Percentiles rank a stretch among this genome's conserved stretches.
These are phyloP conservation scores for Rhizopogon vulgaris DNA, from an alignment of 768 basidiomycete species.

Conservation along the genomic window DNA sequence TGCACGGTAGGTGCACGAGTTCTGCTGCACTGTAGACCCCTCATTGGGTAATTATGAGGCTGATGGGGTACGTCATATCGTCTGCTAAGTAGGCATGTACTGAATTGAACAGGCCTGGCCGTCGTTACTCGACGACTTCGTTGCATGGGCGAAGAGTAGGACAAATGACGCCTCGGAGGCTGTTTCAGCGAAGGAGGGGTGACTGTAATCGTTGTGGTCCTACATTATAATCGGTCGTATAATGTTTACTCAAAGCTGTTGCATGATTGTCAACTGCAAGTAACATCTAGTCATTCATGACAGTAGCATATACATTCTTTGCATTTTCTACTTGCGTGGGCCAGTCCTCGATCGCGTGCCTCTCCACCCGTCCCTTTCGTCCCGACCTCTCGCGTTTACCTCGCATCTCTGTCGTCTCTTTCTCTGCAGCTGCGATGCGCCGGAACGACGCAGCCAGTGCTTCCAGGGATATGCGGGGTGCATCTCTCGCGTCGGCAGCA, in stretches of 20 bases:
- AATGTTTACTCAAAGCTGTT: neutral
- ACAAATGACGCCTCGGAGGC: neutral
- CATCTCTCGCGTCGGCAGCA: constrained; percentile 12
- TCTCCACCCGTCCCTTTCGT: neutral
- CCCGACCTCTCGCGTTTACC: constrained; percentile 1
- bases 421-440: constrained; percentile 1
- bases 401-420: constrained; percentile 1
- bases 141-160: constrained; percentile 49
- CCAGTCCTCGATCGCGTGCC: neutral
- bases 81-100: neutral
- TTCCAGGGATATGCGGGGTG: constrained; percentile 3
- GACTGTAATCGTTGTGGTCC: neutral
- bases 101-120: constrained; percentile 63
- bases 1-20: constrained; percentile 60
- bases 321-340: neutral
- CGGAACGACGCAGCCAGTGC: constrained; percentile 3
- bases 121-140: constrained; percentile 75
- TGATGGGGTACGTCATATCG: constrained; percentile 51
- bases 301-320: constrained; percentile 1
- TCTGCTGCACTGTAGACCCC: constrained; percentile 56
- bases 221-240: neutral
- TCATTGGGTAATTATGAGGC: constrained; percentile 64
- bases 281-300: neutral
- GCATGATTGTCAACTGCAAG: neutral
- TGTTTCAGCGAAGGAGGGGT: constrained; percentile 2